Evolutionary conservation across 2,329 filamentous ascomycete species (phyloP), one percentile per base, ranked within the genome.

Genomic region (Pseudocercospora cruenta): DNA sequence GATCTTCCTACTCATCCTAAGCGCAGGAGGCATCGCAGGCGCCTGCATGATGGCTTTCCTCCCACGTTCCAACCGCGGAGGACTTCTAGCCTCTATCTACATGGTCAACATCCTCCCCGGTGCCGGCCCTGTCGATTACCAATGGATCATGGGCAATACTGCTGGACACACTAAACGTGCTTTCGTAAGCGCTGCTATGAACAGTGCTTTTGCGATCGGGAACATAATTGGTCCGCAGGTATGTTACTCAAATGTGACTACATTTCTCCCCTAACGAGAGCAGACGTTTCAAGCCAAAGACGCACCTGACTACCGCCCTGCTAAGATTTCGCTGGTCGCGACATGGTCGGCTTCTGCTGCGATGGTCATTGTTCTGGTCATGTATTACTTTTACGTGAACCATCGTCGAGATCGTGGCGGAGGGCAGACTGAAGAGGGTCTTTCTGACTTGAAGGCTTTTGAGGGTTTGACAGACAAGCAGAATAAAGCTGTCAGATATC

Each of bases 111-210:
- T 74, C 16, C 75, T 80, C 49, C 75, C 78, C 5, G 75, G 78
- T 2, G 75, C 74, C 5, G 63, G 79, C 8, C 74, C 77, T 6
- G 66, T 82, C 4, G 63, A 80, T 26, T 80, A 65, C 1, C 69
- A 69, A 2, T 80, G 78, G 72, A 64, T 75, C 2, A 71, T 73
- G 2, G 72, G 73, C 8, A 79, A 92, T 72, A 82, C 90, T n/a
- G 90, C 87, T 28, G 90, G 90, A 0, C 88, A 91, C 71, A 92
- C 90, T 0, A 92, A 92, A 80, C 69, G 72, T 62, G 65, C 57
- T 14, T 63, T 66, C 36, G 58, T 90, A 3, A 92, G 92, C 9
- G 88, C 89, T 6, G 83, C 86, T 68, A 57, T 73, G 26, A 67
- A 72, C 36, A 68, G 72, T 31, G 64, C 71, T 36, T 71, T 72